These are phyloP conservation scores for Triticum dicoccoides DNA, from an alignment of 176 grass and related monocot genomes.

Conservation along the genomic window DNA sequence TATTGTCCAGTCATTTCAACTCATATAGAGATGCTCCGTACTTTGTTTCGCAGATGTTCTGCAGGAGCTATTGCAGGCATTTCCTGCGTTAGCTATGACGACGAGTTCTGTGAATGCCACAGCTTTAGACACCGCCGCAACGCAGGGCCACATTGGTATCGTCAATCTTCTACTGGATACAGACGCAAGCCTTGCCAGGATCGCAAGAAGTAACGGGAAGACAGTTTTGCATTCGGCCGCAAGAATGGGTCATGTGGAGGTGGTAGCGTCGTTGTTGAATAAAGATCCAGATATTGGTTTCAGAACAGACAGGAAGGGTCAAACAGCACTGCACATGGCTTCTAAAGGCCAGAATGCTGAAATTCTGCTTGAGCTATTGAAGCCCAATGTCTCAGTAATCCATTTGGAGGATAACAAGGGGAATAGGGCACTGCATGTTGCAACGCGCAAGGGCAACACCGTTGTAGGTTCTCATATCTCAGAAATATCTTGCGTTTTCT, in stretches of 20 bases:
- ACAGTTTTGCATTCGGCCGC: slow-evolving; percentile 87
- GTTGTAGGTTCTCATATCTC: slow-evolving; percentile 52
- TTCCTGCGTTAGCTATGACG: slow-evolving; percentile 87
- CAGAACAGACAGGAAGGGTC: slow-evolving; percentile 94
- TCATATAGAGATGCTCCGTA: slow-evolving; percentile 11
- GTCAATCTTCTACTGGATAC: slow-evolving; percentile 92
- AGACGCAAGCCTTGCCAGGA: slow-evolving; percentile 74
- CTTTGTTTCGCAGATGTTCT: slow-evolving; percentile 62
- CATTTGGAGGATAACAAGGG: slow-evolving; percentile 84
- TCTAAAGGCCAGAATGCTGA: slow-evolving; percentile 89
- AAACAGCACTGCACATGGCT: slow-evolving; percentile 94
- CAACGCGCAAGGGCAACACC: slow-evolving; percentile 81
- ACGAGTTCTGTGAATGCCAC: slow-evolving; percentile 90
- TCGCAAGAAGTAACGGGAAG: slow-evolving; percentile 91
- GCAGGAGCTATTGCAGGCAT: slow-evolving; percentile 68
- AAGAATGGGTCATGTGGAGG: slow-evolving; percentile 93
- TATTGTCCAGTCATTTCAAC: neutral
- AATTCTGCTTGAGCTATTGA: slow-evolving; percentile 70
- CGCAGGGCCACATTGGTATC: slow-evolving; percentile 77
- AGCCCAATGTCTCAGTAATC: slow-evolving; percentile 69
- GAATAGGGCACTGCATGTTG: slow-evolving; percentile 86
- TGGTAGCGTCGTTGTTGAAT: slow-evolving; percentile 72
- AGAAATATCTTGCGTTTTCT: slow-evolving; percentile 27
- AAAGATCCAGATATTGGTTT: slow-evolving; percentile 81
- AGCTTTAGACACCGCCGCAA: slow-evolving; percentile 89